Evolutionary conservation across 345 rosid species (phyloP), one percentile per base, ranked within the genome.

Genomic region (Hibiscus syriacus): DNA sequence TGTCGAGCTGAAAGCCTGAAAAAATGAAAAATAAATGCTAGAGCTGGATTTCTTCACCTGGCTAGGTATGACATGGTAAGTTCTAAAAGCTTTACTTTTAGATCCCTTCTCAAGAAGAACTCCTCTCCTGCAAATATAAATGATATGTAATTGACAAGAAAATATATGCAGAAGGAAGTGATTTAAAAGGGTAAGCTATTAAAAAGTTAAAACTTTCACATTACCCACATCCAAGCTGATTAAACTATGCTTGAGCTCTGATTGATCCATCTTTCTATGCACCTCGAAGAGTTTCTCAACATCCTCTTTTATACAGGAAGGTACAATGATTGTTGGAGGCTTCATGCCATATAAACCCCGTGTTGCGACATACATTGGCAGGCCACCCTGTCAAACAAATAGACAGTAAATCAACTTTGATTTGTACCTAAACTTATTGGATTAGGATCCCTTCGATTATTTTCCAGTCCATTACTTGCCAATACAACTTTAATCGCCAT

Each of bases 331-430:
- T 16, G 96, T 93, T 10, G 94, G 96, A 48, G 98, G 96, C 70
- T 89, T 93, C 92, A 93, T 81, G 4, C 83, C 75, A 67, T 86
- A 86, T 32, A 93, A 79, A 48, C 92, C 96, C 71, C 92, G 88
- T 30, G 96, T 88, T 4, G 97, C 97, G 64, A 91, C 97, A 81
- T 91, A 94, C 96, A 94, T 87, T 64, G 98, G 93, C 62, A 91
- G 69, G 69, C 97, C 99, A 77, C 99, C 97, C 96, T 93, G 5
- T 14, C 32, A 56, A 32, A 10, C 36, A 38, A 63, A 69, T 3
- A 13, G 26, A 67, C 27, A 66, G 4, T 27, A 4, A 32, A 23
- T 27, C 59, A 70, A 30, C 19, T 22, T 26, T 43, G 20, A n/a
- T n/a, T 23, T 2, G 1, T 20, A 72, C 6, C 14, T 17, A 30